phyloP scores from a whole-genome alignment of 768 basidiomycete genomes.

The Tylopilus balloui region DNA sequence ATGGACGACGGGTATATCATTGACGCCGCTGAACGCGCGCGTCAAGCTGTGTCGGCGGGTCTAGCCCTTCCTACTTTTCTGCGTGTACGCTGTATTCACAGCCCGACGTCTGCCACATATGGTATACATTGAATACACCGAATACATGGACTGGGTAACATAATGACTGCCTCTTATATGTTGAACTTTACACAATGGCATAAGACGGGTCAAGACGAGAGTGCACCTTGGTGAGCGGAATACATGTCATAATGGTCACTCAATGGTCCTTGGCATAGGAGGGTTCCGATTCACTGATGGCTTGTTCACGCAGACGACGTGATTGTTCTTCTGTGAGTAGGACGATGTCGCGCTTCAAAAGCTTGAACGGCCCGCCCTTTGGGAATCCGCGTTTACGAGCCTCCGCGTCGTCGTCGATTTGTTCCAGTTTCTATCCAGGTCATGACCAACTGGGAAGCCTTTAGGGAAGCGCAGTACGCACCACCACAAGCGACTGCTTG shows the following conservation, averaged over 20 bases:
- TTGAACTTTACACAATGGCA: not conserved
- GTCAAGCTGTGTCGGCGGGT: constrained; percentile 22
- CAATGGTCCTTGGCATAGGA: constrained; percentile 1
- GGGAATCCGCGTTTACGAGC: constrained; percentile 50
- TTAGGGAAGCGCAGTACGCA: constrained; percentile 33
- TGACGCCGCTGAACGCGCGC: constrained; percentile 31
- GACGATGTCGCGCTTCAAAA: constrained; percentile 44
- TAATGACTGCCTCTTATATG: not conserved
- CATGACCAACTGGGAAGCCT: not conserved
- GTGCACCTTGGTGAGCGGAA: not conserved
- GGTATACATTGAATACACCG: not conserved
- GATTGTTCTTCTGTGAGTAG: constrained; percentile 43
- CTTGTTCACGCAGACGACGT: constrained; percentile 22
- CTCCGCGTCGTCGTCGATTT: constrained; percentile 50
- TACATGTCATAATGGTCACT: not conserved
- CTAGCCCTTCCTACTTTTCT: not conserved
- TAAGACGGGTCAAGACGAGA: not conserved
- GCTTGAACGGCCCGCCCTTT: constrained; percentile 43
- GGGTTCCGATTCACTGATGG: constrained; percentile 11
- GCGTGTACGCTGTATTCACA: not conserved
- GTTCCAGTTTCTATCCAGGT: constrained; percentile 42
- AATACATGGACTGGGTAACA: not conserved
- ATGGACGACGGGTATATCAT: constrained; percentile 37
- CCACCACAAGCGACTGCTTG: constrained; percentile 71
- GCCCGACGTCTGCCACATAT: not conserved